Base-by-base conservation (phyloP, 768 basidiomycete genomes). In the Trametes maxima region DNA sequence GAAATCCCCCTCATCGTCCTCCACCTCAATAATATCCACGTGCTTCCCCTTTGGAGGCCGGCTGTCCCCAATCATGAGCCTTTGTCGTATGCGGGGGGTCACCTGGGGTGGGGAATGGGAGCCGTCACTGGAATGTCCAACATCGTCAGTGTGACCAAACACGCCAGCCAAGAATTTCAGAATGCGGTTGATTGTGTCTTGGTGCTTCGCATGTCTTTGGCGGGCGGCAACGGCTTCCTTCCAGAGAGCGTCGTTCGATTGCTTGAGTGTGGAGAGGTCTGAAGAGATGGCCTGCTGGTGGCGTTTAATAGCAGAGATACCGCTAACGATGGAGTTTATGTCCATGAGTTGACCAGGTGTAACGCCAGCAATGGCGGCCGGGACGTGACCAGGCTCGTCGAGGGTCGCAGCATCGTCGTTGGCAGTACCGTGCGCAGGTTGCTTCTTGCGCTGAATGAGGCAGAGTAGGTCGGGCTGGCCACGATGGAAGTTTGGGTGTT, bases 161-260 rank as follows among this genome's bases (percentile, higher is more conserved):
- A 98, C 89, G 13, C 93, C 88, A 11, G 95, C 95, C 57, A 99
- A 76, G 75, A 99, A 98, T 62, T 94, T 90, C 64, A 99, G 83
- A 62, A 99, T 98, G 57, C 92, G 80, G 69, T 97, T 94, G 72
- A 98, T 94, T 21, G 94, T 97, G 72, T 98, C 95, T 70, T 97
- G 90, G 65, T 98, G 95, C 70, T 92, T 95, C 72, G 94, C 88
- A 69, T 96, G 88, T 58, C 86, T 83, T 65, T 88, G 85, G 16
- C 94, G 80, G 1, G 92, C 85, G 35, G 84, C 77, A 65, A 94
- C 74, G 1, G 94, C 88, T 70, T 98, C 95, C 71, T 93, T 86
- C 96, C 96, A 99, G n/a, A 98, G 75, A 21, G 87, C 77, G 65
- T 94, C 86, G 69, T 98, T 98, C 2, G 88, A 90, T 58, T 82